Percentiles rank a stretch among this genome's conserved stretches.
Conservation (phyloP, 352 stramenopile species). For the Globisporangium splendens region DNA sequence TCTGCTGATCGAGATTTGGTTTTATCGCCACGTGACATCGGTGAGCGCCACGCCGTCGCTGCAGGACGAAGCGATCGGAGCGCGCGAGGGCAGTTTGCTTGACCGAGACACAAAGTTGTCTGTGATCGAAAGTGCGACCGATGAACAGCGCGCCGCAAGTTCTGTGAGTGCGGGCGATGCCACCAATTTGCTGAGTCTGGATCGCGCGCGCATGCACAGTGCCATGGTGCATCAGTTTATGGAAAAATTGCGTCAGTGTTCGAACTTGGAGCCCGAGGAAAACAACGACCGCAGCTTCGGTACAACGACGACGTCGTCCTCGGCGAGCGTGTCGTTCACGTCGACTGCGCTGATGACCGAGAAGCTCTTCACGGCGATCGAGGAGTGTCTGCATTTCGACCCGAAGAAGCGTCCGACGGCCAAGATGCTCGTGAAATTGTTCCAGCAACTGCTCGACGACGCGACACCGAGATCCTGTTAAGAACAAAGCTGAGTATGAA, state of each 20-base stretch:
- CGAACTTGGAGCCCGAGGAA: constrained; percentile 27
- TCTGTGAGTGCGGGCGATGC: not conserved
- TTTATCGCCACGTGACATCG: constrained; percentile 39
- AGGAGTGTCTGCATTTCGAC: constrained; percentile 58
- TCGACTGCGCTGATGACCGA: constrained; percentile 35
- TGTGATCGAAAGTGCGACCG: constrained; percentile 7
- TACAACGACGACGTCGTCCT: constrained; percentile 35
- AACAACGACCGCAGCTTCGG: constrained; percentile 39
- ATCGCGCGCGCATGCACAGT: constrained; percentile 22
- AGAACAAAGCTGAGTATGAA: not conserved
- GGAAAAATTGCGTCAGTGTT: constrained; percentile 36
- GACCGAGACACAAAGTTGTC: constrained; percentile 5
- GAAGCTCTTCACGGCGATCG: constrained; percentile 41
- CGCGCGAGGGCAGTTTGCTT: constrained; percentile 2
- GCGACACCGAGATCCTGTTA: constrained; percentile 4
- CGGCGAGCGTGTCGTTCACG: constrained; percentile 23
- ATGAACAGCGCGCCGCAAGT: not conserved
- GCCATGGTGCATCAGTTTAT: constrained; percentile 46
- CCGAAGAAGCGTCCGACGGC: constrained; percentile 50
- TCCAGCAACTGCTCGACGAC: constrained; percentile 41
- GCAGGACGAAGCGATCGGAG: constrained; percentile 12
- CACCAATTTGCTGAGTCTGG: constrained; percentile 7
- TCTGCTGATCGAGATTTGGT: constrained; percentile 56
- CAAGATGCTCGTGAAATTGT: constrained; percentile 47
- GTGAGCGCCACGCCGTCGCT: constrained; percentile 20